Percentiles rank a stretch among this genome's conserved stretches.
These are phyloP conservation scores for Kwoniella pini DNA, from an alignment of 768 basidiomycete species.

Conservation along the genomic window DNA sequence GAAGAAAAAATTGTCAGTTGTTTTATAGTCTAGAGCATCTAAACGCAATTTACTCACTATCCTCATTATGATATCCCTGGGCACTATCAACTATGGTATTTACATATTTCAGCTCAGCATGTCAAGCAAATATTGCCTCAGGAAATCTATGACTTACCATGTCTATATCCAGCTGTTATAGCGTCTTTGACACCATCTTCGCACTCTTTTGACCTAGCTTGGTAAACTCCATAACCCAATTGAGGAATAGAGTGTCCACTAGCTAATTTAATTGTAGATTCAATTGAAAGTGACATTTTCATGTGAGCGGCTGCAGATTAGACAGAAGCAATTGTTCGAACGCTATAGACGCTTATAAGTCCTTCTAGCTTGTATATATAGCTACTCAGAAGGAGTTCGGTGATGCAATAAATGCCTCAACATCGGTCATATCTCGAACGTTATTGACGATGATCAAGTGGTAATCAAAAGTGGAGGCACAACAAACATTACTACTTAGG, in stretches of 20 bases:
- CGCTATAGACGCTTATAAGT: too few species aligned
- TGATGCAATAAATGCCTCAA: conserved; percentile 6
- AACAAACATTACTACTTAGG: too few species aligned
- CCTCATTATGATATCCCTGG: conserved; percentile 27
- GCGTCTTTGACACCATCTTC: conserved; percentile 37
- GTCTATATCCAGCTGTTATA: conserved; percentile 44
- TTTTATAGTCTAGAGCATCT: neutral
- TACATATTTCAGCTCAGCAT: neutral
- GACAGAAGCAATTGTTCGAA: too few species aligned
- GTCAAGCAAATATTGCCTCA: neutral
- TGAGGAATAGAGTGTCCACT: conserved; percentile 46
- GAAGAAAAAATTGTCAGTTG: neutral
- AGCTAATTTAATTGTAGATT: conserved; percentile 35
- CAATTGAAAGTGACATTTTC: conserved; percentile 18
- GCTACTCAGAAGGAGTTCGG: neutral
- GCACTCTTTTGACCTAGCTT: conserved; percentile 41
- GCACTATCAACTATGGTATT: conserved; percentile 23
- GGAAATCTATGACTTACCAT: conserved; percentile 23
- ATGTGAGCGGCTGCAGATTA: neutral
- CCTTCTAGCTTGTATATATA: too few species aligned
- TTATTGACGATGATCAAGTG: neutral
- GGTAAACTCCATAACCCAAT: conserved; percentile 55
- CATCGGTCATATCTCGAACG: neutral
- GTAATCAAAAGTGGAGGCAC: neutral
- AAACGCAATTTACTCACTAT: conserved; percentile 16